phyloP scores from a whole-genome alignment of 1,284 basidiomycete genomes.

The Sporisorium sorghi region DNA sequence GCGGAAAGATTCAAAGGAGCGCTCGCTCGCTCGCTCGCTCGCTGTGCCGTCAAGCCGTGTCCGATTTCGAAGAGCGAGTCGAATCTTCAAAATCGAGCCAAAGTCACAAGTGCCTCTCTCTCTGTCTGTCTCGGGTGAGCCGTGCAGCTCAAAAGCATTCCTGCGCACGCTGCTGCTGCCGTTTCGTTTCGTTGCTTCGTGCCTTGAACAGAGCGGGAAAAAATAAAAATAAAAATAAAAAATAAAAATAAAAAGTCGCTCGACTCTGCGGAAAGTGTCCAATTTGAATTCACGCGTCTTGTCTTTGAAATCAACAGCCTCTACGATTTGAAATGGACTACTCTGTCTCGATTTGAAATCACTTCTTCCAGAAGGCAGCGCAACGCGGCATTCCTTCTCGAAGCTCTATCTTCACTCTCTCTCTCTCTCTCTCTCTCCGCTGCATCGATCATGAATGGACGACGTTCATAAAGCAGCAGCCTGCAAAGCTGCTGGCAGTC shows the following conservation, averaged over 20 bases:
- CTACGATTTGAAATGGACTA: not conserved
- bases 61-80: not conserved
- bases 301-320: not conserved
- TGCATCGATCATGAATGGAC: not conserved
- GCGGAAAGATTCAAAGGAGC: not conserved
- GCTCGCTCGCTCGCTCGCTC: not conserved
- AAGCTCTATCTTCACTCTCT: not conserved
- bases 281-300: conserved; percentile 4
- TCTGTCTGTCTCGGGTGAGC: not conserved
- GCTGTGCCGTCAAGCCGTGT: not conserved
- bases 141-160: not conserved
- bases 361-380: not conserved
- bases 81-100: not conserved
- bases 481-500: not conserved
- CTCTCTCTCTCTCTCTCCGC: no score
- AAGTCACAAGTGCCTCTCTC: conserved; percentile 1
- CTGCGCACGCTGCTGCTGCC: no score
- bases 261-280: not conserved
- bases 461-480: not conserved
- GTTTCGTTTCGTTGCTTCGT: not conserved
- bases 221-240: not conserved
- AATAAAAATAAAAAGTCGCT: not conserved
- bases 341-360: not conserved
- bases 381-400: not conserved
- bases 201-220: conserved; percentile 2